phyloP scores from a whole-genome alignment of 768 basidiomycete species.

The Ramaria rubella region DNA sequence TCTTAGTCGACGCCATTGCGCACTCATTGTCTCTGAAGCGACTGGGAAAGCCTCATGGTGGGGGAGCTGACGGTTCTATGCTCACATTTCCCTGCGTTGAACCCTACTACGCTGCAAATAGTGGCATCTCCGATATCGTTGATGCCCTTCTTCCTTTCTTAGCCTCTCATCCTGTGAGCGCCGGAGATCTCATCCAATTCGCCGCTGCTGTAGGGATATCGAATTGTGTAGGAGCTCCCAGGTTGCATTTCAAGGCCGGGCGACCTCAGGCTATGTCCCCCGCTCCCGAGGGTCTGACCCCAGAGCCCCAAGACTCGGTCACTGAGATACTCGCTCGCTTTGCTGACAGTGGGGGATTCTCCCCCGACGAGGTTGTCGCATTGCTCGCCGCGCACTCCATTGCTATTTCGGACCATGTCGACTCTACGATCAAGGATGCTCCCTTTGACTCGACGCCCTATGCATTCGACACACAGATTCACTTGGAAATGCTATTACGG shows the following conservation, averaged over 20 bases:
- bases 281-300: constrained; percentile 8
- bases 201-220: constrained; percentile 7
- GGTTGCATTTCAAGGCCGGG: not conserved
- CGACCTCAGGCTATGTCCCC: constrained; percentile 7
- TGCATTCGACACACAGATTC: constrained; percentile 19
- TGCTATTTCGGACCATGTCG: constrained; percentile 22
- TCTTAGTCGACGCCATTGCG: constrained; percentile 40
- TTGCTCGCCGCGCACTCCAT: constrained; percentile 23
- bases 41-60: constrained; percentile 3
- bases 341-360: constrained; percentile 20
- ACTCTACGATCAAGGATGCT: constrained; percentile 18
- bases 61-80: constrained; percentile 11
- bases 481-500: constrained; percentile 21
- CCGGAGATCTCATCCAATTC: constrained; percentile 9
- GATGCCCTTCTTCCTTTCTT: constrained; percentile 8
- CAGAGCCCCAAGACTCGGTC: constrained; percentile 16
- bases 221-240: too few species aligned
- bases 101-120: constrained; percentile 9
- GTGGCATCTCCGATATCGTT: constrained; percentile 5
- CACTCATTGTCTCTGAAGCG: constrained; percentile 34
- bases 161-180: constrained; percentile 4
- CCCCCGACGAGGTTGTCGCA: constrained; percentile 20
- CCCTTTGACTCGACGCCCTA: too few species aligned
- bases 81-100: constrained; percentile 7
- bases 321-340: constrained; percentile 20